A percentile compares a stretch with the other conserved stretches of the same genome.
Evolutionary conservation across 352 stramenopile species (phyloP).

Genomic region (Plasmopara halstedii): DNA sequence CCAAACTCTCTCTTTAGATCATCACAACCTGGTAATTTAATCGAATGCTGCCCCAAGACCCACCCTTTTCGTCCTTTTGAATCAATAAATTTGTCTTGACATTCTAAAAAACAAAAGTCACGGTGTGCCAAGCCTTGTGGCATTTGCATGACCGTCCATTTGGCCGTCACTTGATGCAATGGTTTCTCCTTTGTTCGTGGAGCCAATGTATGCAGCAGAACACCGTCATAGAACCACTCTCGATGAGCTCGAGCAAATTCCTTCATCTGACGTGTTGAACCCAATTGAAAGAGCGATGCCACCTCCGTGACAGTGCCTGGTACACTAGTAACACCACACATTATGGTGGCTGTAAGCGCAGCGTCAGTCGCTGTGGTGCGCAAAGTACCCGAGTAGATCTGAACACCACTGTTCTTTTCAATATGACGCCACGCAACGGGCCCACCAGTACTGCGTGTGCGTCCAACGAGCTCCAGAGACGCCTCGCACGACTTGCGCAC

Average conservation of each 20-base stretch:
- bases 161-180: slow-evolving; percentile 80
- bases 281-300: slow-evolving; percentile 60
- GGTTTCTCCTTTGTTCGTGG: slow-evolving; percentile 61
- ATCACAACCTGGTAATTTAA: slow-evolving; percentile 71
- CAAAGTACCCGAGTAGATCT: slow-evolving; percentile 62
- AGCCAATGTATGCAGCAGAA: slow-evolving; percentile 65
- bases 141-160: slow-evolving; percentile 63
- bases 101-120: slow-evolving; percentile 77
- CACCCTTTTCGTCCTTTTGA: slow-evolving; percentile 69
- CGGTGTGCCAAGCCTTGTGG: slow-evolving; percentile 54
- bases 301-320: slow-evolving; percentile 64
- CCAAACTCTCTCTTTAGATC: slow-evolving; percentile 70
- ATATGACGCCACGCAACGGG: slow-evolving; percentile 70
- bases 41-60: slow-evolving; percentile 78
- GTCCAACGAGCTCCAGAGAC: slow-evolving; percentile 70
- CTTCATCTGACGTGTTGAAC: slow-evolving; percentile 60
- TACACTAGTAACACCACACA: slow-evolving; percentile 77
- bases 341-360: slow-evolving; percentile 31
- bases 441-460: slow-evolving; percentile 46
- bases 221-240: slow-evolving; percentile 62
- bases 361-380: slow-evolving; percentile 16
- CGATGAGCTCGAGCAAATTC: slow-evolving; percentile 46
- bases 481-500: slow-evolving; percentile 78
- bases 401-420: slow-evolving; percentile 67
- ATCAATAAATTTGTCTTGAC: slow-evolving; percentile 84